A percentile compares a stretch with the other conserved stretches of the same genome.
These are phyloP conservation scores for Syzygium aqueum DNA, from an alignment of 345 rosid species.

Conservation along the genomic window DNA sequence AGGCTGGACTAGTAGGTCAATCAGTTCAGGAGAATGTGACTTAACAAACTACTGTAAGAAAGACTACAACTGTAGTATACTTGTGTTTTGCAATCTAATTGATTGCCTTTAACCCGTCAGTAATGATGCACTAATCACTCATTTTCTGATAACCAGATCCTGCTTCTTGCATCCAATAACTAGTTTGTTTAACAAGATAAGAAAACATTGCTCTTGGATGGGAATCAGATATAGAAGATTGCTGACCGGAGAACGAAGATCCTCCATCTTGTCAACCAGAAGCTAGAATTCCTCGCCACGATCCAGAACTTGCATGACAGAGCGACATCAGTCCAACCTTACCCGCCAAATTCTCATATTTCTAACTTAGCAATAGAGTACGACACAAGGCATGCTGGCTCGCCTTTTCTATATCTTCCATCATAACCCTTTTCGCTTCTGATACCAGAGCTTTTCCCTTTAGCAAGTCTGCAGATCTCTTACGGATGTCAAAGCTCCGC, in stretches of 20 bases:
- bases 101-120: too few species aligned
- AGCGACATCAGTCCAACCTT: accelerated
- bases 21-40: too few species aligned
- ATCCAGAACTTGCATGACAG: not conserved
- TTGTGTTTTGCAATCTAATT: too few species aligned
- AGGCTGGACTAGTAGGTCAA: too few species aligned
- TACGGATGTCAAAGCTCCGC: not conserved
- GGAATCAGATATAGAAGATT: accelerated
- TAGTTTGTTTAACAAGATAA: not conserved
- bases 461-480: not conserved
- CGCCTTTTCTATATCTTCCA: not conserved
- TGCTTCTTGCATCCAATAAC: not conserved
- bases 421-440: not conserved
- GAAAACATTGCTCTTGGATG: not conserved
- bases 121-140: too few species aligned
- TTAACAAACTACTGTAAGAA: too few species aligned
- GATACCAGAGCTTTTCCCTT: not conserved
- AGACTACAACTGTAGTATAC: too few species aligned
- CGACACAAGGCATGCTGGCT: not conserved
- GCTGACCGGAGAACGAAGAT: not conserved
- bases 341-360: not conserved
- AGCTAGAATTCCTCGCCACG: not conserved
- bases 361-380: not conserved
- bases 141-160: too few species aligned
- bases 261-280: not conserved